Base-by-base conservation (phyloP, 306 rosid genomes). In the Trifolium repens region DNA sequence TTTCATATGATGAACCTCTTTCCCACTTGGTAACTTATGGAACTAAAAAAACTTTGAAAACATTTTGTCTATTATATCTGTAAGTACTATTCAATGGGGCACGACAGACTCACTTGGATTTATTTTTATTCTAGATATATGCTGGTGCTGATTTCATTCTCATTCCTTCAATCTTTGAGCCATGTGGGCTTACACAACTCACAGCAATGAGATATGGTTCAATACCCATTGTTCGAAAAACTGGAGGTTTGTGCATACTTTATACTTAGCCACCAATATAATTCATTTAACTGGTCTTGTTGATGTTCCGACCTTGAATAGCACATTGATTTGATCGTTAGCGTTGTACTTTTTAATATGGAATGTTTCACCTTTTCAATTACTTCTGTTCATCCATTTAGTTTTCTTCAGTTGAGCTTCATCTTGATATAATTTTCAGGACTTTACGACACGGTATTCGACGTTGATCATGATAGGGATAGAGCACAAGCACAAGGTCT, bases 131-230 rank as follows among this genome's bases (percentile, higher is more conserved):
- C 69, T 74, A 96, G 99, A 96, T 96, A 84, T 96, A 96, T 80
- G 94, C 99, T 49, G 98, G 96, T 77, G 87, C 96, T 52, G 99
- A 96, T 88, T 87, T 96, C 81, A 85, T 96, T 80, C 78, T 96
- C 70, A 97, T 96, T 79, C 99, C 99, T 80, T 96, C 99, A 79
- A 89, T 96, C 44, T 96, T 96, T 83, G 99, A 96, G 87, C 99
- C 99, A 44, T 96, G 99, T 74, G 99, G 99, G 81, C 90, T 96
- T 67, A 92, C 99, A 62, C 99, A 96, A 80, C 99, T 96, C 80
- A 84, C 72, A 39, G 98, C 99, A 54, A 96, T 96, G 99, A 96
- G 99, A 96, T 96, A 90, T 13, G 99, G 99, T 75, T 90, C 98
- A 43, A 86, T 96, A 72, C 92, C 99, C 24, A 85, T 96, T 81